Conservation (phyloP, 164 flowering plant genomes). For the Liriodendron chinense region DNA sequence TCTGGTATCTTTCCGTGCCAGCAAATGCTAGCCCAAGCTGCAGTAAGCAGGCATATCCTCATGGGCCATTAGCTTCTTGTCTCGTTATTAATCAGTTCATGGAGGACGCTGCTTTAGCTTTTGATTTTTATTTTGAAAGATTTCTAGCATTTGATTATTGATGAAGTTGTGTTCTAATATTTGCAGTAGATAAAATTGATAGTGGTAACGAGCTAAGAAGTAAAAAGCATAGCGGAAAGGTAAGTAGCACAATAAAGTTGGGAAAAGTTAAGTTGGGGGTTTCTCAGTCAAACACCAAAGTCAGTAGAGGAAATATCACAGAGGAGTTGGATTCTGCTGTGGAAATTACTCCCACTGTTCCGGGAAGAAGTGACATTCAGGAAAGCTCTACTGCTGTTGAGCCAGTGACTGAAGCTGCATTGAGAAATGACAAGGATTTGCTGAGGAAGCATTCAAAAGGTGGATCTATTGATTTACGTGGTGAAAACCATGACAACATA, state of each 20-base stretch:
- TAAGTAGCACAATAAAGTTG: constrained; percentile 45
- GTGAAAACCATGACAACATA: constrained; percentile 32
- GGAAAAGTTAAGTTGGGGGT: constrained; percentile 43
- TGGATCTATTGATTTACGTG: constrained; percentile 15
- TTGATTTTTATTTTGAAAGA: too few relatives aligned
- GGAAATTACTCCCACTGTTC: constrained; percentile 23
- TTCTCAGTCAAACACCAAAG: constrained; percentile 36
- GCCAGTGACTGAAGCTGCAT: constrained; percentile 21
- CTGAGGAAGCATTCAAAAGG: constrained; percentile 23
- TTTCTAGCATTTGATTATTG: too few relatives aligned
- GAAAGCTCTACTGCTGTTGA: constrained; percentile 22
- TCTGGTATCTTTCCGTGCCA: too few relatives aligned
- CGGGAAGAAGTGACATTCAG: constrained; percentile 29
- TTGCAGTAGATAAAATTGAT: constrained; percentile 11
- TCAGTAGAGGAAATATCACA: constrained; percentile 22
- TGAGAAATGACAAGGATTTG: constrained; percentile 22
- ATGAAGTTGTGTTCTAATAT: too few relatives aligned
- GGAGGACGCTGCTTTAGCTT: too few relatives aligned
- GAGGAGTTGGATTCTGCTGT: constrained; percentile 34
- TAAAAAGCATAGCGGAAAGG: constrained; percentile 37
- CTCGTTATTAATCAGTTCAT: too few relatives aligned
- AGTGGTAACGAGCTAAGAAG: constrained; percentile 22
- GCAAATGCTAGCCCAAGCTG: too few relatives aligned
- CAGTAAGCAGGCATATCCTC: too few relatives aligned
- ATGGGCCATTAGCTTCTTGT: too few relatives aligned